Evolutionary conservation across 2,329 filamentous ascomycete genomes (phyloP).

Genomic region (Fusarium falciforme): DNA sequence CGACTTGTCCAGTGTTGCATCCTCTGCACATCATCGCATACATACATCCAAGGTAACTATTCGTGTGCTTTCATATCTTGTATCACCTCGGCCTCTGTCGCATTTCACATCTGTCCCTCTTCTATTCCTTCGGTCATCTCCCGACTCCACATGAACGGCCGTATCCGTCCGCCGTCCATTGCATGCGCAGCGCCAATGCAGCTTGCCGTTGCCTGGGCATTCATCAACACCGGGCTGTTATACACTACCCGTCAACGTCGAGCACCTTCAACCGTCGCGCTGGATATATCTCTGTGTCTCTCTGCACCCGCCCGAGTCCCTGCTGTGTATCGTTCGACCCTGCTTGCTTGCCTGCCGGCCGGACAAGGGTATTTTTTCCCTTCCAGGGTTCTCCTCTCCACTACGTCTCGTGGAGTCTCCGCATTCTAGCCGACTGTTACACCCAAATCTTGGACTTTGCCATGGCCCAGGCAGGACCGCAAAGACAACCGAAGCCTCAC

Average conservation of each 20-base stretch:
- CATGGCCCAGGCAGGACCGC: neutral
- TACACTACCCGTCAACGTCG: neutral
- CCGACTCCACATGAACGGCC: conserved; percentile 2
- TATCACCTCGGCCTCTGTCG: neutral
- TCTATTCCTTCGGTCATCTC: neutral
- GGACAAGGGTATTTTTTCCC: conserved; percentile 16
- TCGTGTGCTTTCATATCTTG: neutral
- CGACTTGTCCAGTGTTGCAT: neutral
- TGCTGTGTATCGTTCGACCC: conserved; percentile 27
- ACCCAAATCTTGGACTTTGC: conserved; percentile 9
- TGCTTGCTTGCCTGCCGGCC: conserved; percentile 5
- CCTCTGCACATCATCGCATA: neutral
- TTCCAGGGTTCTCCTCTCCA: conserved; percentile 19
- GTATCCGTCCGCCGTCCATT: neutral
- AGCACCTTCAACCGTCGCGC: neutral
- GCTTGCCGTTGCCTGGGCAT: neutral
- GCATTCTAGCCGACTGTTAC: conserved; percentile 28
- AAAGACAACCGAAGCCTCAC: conserved; percentile 16
- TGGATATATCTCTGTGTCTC: conserved; percentile 1
- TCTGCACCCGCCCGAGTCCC: conserved; percentile 15
- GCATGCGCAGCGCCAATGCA: neutral
- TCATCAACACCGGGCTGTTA: neutral
- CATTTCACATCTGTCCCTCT: neutral
- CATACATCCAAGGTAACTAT: conserved; percentile 1
- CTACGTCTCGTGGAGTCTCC: conserved; percentile 23